Evolutionary conservation across 2,329 filamentous ascomycete genomes (phyloP).

Genomic region (Penicillium brasilianum): DNA sequence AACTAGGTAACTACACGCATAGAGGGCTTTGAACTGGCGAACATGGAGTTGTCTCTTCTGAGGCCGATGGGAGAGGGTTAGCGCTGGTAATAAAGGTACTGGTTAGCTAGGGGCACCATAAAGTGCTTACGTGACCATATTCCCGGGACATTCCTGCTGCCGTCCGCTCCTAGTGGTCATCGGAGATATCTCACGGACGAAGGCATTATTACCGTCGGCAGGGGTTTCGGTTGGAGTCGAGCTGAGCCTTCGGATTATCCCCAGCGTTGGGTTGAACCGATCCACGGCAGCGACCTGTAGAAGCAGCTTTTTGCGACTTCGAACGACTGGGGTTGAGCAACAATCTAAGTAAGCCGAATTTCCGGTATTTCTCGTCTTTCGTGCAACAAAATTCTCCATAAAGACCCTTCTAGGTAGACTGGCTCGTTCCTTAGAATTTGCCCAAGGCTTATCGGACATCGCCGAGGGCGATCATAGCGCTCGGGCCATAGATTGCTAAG

Average conservation of each 20-base stretch:
- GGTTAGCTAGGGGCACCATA: too few relatives aligned
- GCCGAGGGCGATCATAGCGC: neutral
- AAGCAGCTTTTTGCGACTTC: neutral
- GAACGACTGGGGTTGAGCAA: neutral
- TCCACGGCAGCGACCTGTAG: too few relatives aligned
- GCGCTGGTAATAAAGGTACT: too few relatives aligned
- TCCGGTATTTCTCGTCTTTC: neutral
- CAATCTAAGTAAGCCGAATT: too few relatives aligned
- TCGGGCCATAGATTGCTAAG: neutral
- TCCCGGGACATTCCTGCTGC: too few relatives aligned
- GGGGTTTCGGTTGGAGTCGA: neutral
- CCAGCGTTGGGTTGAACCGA: neutral
- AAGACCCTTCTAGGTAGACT: neutral
- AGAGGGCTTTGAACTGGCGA: neutral
- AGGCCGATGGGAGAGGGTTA: neutral
- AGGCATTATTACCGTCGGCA: neutral
- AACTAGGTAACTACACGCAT: neutral
- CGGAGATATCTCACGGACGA: neutral
- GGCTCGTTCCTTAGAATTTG: neutral
- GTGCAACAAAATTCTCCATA: neutral
- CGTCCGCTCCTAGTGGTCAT: neutral
- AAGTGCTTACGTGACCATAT: too few relatives aligned
- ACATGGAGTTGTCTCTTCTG: neutral
- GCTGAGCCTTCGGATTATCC: neutral
- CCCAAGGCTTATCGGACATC: neutral